A percentile compares a stretch with the other conserved stretches of the same genome.
Conservation (phyloP, 257 asterid species). For the Jacaranda copaia region DNA sequence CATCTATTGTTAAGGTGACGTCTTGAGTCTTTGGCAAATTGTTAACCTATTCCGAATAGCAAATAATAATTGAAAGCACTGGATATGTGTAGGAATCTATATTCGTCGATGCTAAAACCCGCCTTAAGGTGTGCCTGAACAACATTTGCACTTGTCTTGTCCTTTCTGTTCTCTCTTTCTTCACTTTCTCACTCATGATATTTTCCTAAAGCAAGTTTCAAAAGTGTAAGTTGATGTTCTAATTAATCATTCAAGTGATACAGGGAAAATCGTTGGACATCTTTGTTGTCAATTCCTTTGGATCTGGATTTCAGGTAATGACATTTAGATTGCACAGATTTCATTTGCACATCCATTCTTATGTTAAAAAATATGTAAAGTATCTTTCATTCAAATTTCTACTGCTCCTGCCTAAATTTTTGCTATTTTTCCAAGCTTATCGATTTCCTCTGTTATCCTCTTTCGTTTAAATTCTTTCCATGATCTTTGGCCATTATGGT, state of each 20-base stretch:
- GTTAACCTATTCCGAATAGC: slow-evolving; percentile 22
- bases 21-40: background rate
- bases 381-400: background rate
- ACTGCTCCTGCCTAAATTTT: background rate
- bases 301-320: slow-evolving; percentile 87
- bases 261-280: slow-evolving; percentile 83
- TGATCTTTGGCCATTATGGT: background rate
- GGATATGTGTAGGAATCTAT: slow-evolving; percentile 70
- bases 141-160: background rate
- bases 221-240: background rate
- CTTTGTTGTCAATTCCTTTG: slow-evolving; percentile 85
- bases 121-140: slow-evolving; percentile 60
- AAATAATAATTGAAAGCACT: slow-evolving; percentile 36
- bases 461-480: background rate
- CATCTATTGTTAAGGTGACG: slow-evolving; percentile 80
- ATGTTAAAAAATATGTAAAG: background rate
- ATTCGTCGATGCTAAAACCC: slow-evolving; percentile 65
- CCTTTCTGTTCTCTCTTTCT: slow-evolving; percentile 5
- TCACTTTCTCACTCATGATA: slow-evolving; percentile 18
- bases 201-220: background rate
- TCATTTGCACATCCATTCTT: background rate
- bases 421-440: background rate
- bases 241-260: slow-evolving; percentile 26
- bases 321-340: background rate
- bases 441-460: background rate